Evolutionary conservation across 2,329 filamentous ascomycete genomes (phyloP), one percentile per base, ranked within the genome.

Genomic region (Pestalotiopsis fici): DNA sequence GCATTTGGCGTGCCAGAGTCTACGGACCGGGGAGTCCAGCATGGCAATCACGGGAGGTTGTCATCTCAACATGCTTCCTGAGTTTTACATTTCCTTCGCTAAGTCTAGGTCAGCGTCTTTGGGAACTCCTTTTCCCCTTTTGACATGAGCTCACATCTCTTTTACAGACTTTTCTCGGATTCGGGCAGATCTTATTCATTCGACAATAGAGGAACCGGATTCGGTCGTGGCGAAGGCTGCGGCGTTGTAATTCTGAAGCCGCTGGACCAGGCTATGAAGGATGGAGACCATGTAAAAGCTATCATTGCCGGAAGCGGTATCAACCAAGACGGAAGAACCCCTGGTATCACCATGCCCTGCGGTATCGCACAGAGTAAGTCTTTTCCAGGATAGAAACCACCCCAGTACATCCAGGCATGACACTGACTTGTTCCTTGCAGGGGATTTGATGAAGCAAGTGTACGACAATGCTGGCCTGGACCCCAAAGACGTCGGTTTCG

Each of bases 181-280:
- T 81, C 82, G 0, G 86, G 86, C 1, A 80, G 83, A 47, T 88
- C 83, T 15, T 83, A 82, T 62, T 85, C 85, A 35, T 87, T 83
- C 70, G 87, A 87, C 70, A 75, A 76, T 21, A 77, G 80, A 59
- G 87, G 83, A 4, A 83, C 83, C 50, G 90, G 90, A 0, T 92
- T 89, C 70, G 88, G 84, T 0, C 83, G 89, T 11, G 89, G 87
- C 9, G 89, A 91, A 70, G 89, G 88, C 3, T 83, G 85, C 23
- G 86, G 80, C 6, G 80, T 85, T 62, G 71, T 91, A 3, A 74
- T 90, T 12, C 74, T 91, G 13, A 91, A 91, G 77, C 83, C 82
- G 0, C 79, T 90, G 0, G 81, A 83, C 39, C 81, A 86, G 67
- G 88, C 88, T 2, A 73, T 88, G 27, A 77, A 74, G 55, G 87